Conservation (phyloP, 768 basidiomycete species). For the Tubosaeta sp. region DNA sequence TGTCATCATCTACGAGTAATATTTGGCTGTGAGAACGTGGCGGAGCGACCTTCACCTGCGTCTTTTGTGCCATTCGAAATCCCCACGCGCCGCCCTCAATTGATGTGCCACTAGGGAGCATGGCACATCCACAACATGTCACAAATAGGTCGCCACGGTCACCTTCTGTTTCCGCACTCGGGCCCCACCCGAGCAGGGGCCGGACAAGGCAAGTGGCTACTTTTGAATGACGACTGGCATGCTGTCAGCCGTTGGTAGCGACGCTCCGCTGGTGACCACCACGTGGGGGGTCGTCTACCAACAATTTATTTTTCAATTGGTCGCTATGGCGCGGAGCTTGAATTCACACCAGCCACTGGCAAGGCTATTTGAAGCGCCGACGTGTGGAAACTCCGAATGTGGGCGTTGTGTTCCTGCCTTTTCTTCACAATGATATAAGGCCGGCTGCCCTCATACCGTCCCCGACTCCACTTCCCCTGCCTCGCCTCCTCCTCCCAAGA, state of each 20-base stretch:
- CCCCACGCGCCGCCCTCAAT: slow-evolving; percentile 1
- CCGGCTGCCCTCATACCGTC: slow-evolving; percentile 1
- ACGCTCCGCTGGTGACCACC: neutral
- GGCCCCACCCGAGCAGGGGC: neutral
- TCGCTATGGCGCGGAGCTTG: slow-evolving; percentile 15
- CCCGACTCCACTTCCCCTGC: neutral
- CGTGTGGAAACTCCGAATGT: slow-evolving; percentile 12
- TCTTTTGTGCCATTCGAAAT: slow-evolving; percentile 31
- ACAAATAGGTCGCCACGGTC: slow-evolving; percentile 6
- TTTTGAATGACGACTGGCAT: neutral
- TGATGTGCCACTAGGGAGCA: slow-evolving; percentile 6
- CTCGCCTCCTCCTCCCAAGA: neutral
- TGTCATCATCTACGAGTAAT: neutral
- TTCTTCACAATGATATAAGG: slow-evolving; percentile 19
- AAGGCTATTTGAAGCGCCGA: slow-evolving; percentile 9
- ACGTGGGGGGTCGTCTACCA: neutral
- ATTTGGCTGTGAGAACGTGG: slow-evolving; percentile 18
- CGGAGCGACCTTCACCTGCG: slow-evolving; percentile 15
- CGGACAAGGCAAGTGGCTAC: neutral
- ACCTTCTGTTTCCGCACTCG: neutral
- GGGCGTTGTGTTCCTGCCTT: slow-evolving; percentile 17
- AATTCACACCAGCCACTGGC: slow-evolving; percentile 1
- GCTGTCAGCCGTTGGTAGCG: slow-evolving; percentile 1
- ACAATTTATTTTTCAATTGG: neutral
- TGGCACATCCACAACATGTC: slow-evolving; percentile 5